These are phyloP conservation scores for Chaetomium cochliodes DNA, from an alignment of 495 filamentous ascomycete genomes.

Conservation along the genomic window DNA sequence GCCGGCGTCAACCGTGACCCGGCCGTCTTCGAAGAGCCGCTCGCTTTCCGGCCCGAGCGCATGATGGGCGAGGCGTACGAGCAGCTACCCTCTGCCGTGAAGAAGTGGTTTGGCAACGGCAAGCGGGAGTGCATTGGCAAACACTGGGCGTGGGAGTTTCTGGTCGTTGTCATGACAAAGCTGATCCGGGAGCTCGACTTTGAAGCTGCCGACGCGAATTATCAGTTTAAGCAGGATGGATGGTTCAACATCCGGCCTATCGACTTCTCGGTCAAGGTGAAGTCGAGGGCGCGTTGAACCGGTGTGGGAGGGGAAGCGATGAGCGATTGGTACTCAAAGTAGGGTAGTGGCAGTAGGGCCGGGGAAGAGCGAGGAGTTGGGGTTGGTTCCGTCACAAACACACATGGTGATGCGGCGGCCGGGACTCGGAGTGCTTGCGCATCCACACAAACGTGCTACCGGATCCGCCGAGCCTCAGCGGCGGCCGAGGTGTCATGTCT, in stretches of 20 bases:
- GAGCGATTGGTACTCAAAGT: neutral
- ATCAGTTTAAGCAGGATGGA: conserved; percentile 53
- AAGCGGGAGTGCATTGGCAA: conserved; percentile 65
- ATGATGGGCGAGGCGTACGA: conserved; percentile 65
- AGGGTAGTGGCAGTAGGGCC: too few relatives aligned
- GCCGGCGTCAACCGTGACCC: conserved; percentile 66
- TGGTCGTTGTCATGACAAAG: conserved; percentile 53
- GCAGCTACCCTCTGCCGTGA: conserved; percentile 55
- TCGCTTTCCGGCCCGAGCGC: conserved; percentile 63
- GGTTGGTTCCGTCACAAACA: too few relatives aligned
- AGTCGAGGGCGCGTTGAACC: conserved; percentile 31
- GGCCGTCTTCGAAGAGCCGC: conserved; percentile 60
- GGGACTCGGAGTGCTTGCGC: too few relatives aligned
- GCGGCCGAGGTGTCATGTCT: too few relatives aligned
- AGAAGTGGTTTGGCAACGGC: conserved; percentile 72
- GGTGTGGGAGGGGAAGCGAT: neutral
- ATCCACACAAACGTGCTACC: too few relatives aligned
- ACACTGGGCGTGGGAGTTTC: conserved; percentile 67
- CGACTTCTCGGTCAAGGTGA: conserved; percentile 43
- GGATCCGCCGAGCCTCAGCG: too few relatives aligned
- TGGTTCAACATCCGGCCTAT: conserved; percentile 50
- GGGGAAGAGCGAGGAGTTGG: too few relatives aligned
- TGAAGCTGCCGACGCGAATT: conserved; percentile 54
- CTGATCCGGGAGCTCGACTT: conserved; percentile 64
- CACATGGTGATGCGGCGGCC: too few relatives aligned